Evolutionary conservation across 306 rosid species (phyloP).

Genomic region (Cucumis cinereus): DNA sequence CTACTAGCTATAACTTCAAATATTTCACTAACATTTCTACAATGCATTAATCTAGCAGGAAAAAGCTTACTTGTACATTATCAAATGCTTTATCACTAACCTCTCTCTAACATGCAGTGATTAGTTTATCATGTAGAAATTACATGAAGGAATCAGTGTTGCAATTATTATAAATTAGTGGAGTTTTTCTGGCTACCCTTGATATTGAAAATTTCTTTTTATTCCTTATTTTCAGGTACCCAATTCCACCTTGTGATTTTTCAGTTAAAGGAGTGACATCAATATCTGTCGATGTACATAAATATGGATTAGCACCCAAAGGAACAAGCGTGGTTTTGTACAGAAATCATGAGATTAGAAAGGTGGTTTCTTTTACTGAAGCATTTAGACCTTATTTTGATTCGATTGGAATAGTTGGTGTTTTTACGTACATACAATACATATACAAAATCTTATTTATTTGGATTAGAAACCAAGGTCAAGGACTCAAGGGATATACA

Average conservation of each 20-base stretch:
- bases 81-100: not conserved
- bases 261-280: conserved; percentile 92
- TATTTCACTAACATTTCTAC: not conserved
- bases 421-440: too few species aligned
- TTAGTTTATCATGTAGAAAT: not conserved
- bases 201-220: not conserved
- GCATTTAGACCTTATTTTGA: not conserved
- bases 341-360: conserved; percentile 81
- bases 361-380: conserved; percentile 36
- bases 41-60: not conserved
- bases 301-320: conserved; percentile 95
- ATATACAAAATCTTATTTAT: too few species aligned
- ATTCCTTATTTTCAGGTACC: conserved; percentile 43
- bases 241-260: conserved; percentile 75
- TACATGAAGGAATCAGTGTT: not conserved
- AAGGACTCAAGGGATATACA: too few species aligned
- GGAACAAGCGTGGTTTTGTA: conserved; percentile 84
- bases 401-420: conserved; percentile 1
- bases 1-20: too few species aligned
- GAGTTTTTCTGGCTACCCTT: not conserved
- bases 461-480: too few species aligned
- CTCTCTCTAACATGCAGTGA: not conserved
- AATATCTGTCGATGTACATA: conserved; percentile 89
- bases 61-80: not conserved
- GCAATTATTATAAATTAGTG: not conserved